Evolutionary conservation across 2,329 filamentous ascomycete genomes (phyloP), one percentile per base, ranked within the genome.

Genomic region (Parastagonospora nodorum): DNA sequence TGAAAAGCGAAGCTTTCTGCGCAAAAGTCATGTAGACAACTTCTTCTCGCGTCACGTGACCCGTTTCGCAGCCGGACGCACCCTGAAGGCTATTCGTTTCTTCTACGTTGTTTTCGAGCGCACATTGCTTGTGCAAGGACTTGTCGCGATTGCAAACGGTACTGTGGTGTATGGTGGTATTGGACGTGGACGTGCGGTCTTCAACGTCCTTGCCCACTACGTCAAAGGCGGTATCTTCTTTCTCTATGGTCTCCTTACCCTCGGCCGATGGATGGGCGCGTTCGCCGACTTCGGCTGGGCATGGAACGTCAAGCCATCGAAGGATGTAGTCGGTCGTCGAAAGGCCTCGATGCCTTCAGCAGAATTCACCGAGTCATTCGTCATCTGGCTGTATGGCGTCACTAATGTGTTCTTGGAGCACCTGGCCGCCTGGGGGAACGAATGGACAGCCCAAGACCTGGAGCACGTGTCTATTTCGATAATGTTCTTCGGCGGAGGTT

Each of bases 201-300:
- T 93, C 78, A 92, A 87, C 61, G 91, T 93, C 2, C 80, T 97
- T 36, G 93, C 93, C 7, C 93, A 97, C 69, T 96, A 90, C 78
- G 86, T 97, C 72, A 97, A 97, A 72, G 93, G 93, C 39, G 90
- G 90, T 3, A 88, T 97, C 47, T 97, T 97, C 79, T 91, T 97
- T 77, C 94, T 90, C 87, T 90, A 95, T 57, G 93, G 93, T 8
- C 75, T 96, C 15, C 77, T 97, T 53, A 96, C 90, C 0, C 80
- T 97, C 4, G 92, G 91, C 28, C 87, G 93, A 48, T 97, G 91
- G 88, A 85, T 92, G 67, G 93, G 93, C 24, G 89, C 89, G 71
- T 97, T 96, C 71, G 87, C 89, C 50, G 90, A 96, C 53, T 82
- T 93, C 49, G 93, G 93, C 59, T 97, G 93, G 93, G 90, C 92